These are phyloP conservation scores for Chalciporus sphaerocephalus DNA, from an alignment of 768 basidiomycete genomes.

Conservation along the genomic window DNA sequence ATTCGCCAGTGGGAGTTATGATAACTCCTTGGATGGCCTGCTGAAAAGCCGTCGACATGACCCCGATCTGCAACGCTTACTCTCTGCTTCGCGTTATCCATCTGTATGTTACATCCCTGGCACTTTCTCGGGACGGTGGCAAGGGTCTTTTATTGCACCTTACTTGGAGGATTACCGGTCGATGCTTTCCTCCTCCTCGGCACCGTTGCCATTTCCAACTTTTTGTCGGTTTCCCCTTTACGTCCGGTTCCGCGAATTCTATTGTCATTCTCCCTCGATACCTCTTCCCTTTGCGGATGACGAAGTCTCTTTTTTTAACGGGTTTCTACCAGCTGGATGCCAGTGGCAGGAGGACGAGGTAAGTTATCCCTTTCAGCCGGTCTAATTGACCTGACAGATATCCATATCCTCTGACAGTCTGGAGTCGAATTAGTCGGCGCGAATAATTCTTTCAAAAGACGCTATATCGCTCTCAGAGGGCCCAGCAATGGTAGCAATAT, in stretches of 20 bases:
- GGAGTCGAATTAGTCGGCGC: slow-evolving; percentile 32
- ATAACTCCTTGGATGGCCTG: slow-evolving; percentile 16
- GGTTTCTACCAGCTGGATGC: slow-evolving; percentile 44
- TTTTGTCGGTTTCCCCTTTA: slow-evolving; percentile 46
- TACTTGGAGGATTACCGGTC: slow-evolving; percentile 35
- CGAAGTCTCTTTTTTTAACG: slow-evolving; percentile 37
- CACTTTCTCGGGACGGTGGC: slow-evolving; percentile 45
- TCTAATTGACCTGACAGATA: neutral
- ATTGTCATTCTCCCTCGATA: slow-evolving; percentile 32
- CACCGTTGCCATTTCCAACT: slow-evolving; percentile 33
- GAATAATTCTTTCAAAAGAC: slow-evolving; percentile 33
- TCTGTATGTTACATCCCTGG: slow-evolving; percentile 38
- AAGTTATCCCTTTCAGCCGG: neutral
- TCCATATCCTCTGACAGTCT: slow-evolving; percentile 13
- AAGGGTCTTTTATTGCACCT: slow-evolving; percentile 45
- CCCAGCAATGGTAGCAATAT: slow-evolving; percentile 12
- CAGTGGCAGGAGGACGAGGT: slow-evolving; percentile 33
- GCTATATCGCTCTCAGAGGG: slow-evolving; percentile 36
- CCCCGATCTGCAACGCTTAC: slow-evolving; percentile 28
- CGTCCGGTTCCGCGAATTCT: slow-evolving; percentile 46
- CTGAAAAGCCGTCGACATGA: slow-evolving; percentile 30
- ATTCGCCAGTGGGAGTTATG: slow-evolving; percentile 27
- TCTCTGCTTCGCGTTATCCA: slow-evolving; percentile 5
- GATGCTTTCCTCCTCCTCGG: slow-evolving; percentile 33
- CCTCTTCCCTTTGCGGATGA: slow-evolving; percentile 35